These are phyloP conservation scores for Bipolaris bicolor DNA, from an alignment of 2,329 filamentous ascomycete species.

Conservation along the genomic window DNA sequence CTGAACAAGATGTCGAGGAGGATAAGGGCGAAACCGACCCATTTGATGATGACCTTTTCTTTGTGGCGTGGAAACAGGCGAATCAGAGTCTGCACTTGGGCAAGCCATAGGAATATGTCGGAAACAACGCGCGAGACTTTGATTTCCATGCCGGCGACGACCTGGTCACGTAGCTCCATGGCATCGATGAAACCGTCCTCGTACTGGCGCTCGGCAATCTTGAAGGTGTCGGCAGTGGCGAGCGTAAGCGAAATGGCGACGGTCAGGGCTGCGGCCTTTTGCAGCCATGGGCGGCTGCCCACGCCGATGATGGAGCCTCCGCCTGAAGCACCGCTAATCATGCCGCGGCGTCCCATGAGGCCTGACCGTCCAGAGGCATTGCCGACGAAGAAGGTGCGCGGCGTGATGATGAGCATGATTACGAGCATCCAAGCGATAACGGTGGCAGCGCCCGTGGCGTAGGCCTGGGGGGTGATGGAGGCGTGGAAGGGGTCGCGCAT, in stretches of 20 bases:
- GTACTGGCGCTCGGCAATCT: conserved; percentile 83
- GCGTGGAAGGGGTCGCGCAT: conserved; percentile 89
- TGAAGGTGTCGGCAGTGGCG: conserved; percentile 89
- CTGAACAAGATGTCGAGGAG: conserved; percentile 89
- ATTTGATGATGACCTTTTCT: conserved; percentile 98
- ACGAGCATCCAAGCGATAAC: conserved; percentile 91
- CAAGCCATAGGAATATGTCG: conserved; percentile 95
- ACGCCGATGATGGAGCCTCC: conserved; percentile 74
- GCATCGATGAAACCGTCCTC: conserved; percentile 80
- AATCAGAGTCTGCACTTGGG: conserved; percentile 95
- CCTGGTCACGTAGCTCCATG: conserved; percentile 72
- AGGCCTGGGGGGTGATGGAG: conserved; percentile 90
- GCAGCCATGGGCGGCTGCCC: conserved; percentile 90
- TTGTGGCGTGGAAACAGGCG: conserved; percentile 94
- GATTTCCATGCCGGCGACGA: conserved; percentile 83
- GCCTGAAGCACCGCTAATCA: conserved; percentile 76
- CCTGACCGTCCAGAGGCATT: conserved; percentile 70
- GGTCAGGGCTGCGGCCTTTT: conserved; percentile 69
- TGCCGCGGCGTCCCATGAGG: conserved; percentile 78
- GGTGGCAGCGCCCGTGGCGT: conserved; percentile 88
- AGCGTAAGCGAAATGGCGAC: conserved; percentile 87
- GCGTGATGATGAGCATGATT: conserved; percentile 91
- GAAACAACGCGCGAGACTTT: conserved; percentile 92
- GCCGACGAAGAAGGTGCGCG: conserved; percentile 89
- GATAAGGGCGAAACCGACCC: conserved; percentile 94